Percentiles rank a stretch among this genome's conserved stretches.
Evolutionary conservation across 305 asterid species (phyloP).

Genomic region (Fraxinus xanthoxyloides): DNA sequence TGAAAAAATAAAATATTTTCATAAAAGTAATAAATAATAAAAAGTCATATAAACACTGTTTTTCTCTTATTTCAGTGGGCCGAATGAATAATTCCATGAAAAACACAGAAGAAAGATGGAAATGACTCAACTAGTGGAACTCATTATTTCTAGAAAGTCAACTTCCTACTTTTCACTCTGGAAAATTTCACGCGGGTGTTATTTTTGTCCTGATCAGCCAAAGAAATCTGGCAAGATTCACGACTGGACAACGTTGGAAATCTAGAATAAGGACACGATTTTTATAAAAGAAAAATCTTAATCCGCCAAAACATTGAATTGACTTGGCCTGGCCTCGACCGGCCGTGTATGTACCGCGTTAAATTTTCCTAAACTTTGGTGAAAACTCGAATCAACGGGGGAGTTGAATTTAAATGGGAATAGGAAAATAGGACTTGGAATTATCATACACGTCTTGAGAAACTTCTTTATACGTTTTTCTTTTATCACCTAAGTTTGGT

Average conservation of each 20-base stretch:
- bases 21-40: neutral
- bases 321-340: neutral
- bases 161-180: neutral
- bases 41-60: neutral
- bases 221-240: neutral
- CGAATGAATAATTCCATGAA: neutral
- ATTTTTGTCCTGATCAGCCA: neutral
- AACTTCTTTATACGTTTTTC: neutral
- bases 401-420: neutral
- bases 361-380: neutral
- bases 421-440: neutral
- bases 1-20: neutral
- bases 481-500: neutral
- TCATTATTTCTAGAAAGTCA: neutral
- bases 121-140: neutral
- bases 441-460: neutral
- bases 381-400: neutral
- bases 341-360: neutral
- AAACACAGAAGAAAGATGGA: neutral
- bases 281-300: neutral
- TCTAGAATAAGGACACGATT: neutral
- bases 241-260: neutral
- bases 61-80: neutral
- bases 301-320: neutral
- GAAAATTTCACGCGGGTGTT: neutral